These are phyloP conservation scores for Erodium chrysanthum DNA, from an alignment of 441 rosid species.

Conservation along the genomic window DNA sequence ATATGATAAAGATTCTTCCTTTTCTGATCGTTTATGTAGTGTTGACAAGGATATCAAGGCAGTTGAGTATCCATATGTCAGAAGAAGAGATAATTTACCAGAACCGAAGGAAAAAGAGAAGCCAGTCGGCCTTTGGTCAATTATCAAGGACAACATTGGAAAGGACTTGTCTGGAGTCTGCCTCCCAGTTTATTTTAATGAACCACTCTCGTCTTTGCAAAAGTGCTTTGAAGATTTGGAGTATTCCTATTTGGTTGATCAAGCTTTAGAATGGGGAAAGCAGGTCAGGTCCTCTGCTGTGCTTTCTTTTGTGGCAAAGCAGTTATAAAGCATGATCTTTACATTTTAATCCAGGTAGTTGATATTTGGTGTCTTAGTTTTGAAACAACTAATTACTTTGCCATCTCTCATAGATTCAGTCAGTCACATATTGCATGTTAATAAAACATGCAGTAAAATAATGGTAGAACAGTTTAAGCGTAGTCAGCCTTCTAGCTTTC, in stretches of 20 bases:
- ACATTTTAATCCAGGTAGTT: constrained; percentile 3
- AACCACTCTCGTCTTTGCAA: constrained; percentile 44
- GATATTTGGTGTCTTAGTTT: background rate
- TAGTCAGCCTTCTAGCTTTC: background rate
- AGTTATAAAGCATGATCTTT: constrained; percentile 5
- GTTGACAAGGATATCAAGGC: constrained; percentile 25
- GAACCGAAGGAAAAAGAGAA: constrained; percentile 45
- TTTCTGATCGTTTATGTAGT: constrained; percentile 1
- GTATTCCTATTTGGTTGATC: constrained; percentile 44
- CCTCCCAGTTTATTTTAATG: constrained; percentile 35
- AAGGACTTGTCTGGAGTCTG: constrained; percentile 32
- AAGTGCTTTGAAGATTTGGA: constrained; percentile 49
- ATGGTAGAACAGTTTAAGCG: background rate
- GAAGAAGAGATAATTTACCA: constrained; percentile 39
- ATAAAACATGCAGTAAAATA: background rate
- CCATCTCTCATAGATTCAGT: background rate
- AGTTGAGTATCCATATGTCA: constrained; percentile 44
- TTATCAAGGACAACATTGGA: constrained; percentile 51
- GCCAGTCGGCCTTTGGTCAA: constrained; percentile 46
- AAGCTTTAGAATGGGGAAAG: constrained; percentile 46
- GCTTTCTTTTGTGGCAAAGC: constrained; percentile 8
- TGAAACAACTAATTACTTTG: background rate
- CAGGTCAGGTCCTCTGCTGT: constrained; percentile 21
- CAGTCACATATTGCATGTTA: background rate
- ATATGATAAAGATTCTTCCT: constrained; percentile 43